These are phyloP conservation scores for Clathrus columnatus DNA, from an alignment of 768 basidiomycete genomes.

Conservation along the genomic window DNA sequence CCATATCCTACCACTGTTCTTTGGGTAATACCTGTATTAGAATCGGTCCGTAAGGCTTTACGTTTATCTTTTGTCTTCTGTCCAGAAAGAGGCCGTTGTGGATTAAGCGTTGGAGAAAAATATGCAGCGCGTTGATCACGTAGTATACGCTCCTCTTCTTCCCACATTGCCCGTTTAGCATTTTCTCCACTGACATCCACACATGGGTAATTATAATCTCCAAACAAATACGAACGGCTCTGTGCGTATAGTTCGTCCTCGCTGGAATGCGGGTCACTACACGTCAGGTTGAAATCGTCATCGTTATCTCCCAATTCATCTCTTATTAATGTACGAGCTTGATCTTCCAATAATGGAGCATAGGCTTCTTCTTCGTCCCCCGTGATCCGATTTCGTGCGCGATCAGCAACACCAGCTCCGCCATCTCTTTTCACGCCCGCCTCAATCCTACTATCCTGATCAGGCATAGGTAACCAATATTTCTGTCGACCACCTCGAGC, in stretches of 20 bases:
- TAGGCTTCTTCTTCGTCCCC: slow-evolving; percentile 50
- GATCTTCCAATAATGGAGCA: slow-evolving; percentile 62
- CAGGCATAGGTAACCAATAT: slow-evolving; percentile 87
- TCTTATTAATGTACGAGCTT: slow-evolving; percentile 59
- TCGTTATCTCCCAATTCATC: slow-evolving; percentile 35
- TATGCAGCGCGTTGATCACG: slow-evolving; percentile 66
- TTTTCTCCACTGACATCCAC: slow-evolving; percentile 80
- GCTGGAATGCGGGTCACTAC: slow-evolving; percentile 55
- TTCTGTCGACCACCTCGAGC: slow-evolving; percentile 83
- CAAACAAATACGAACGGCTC: slow-evolving; percentile 74
- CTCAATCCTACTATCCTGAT: slow-evolving; percentile 29
- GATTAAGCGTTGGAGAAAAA: slow-evolving; percentile 38
- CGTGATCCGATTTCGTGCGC: slow-evolving; percentile 3
- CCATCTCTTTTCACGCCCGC: slow-evolving; percentile 32
- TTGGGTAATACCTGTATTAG: slow-evolving; percentile 9
- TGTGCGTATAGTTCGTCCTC: slow-evolving; percentile 74
- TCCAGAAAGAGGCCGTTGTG: slow-evolving; percentile 36
- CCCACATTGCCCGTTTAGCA: slow-evolving; percentile 59
- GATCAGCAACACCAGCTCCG: background rate
- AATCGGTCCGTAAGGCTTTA: slow-evolving; percentile 28
- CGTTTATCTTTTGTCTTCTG: slow-evolving; percentile 48
- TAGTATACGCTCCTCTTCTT: slow-evolving; percentile 80
- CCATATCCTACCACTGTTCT: background rate
- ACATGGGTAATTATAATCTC: slow-evolving; percentile 84
- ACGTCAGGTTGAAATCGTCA: slow-evolving; percentile 47